Evolutionary conservation across 768 basidiomycete species (phyloP).

Genomic region (Boletus subcaerulescens): DNA sequence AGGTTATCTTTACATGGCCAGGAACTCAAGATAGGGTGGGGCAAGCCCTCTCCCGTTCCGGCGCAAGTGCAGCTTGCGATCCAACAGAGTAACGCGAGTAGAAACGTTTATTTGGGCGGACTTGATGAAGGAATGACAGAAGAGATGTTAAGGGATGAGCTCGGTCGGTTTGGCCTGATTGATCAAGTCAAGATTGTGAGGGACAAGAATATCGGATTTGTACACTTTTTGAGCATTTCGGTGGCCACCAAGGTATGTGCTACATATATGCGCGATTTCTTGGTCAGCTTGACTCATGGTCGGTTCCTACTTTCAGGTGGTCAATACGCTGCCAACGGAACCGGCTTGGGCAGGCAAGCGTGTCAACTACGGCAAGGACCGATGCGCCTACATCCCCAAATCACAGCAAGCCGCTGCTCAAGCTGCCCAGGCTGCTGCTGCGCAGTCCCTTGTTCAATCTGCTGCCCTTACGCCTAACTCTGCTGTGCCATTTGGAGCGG

Average conservation of each 20-base stretch:
- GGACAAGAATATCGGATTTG: constrained; percentile 99
- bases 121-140: constrained; percentile 89
- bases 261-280: background rate
- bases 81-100: constrained; percentile 85
- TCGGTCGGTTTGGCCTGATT: constrained; percentile 90
- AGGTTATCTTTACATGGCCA: constrained; percentile 91
- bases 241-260: constrained; percentile 85
- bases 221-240: constrained; percentile 95
- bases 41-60: constrained; percentile 88
- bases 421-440: constrained; percentile 83
- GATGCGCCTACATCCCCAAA: constrained; percentile 96
- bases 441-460: constrained; percentile 61
- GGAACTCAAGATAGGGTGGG: constrained; percentile 99
- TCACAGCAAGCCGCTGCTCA: constrained; percentile 88
- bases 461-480: constrained; percentile 36
- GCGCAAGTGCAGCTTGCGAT: constrained; percentile 85
- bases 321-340: constrained; percentile 88
- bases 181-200: constrained; percentile 99
- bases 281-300: constrained; percentile 1
- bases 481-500: constrained; percentile 31
- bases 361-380: constrained; percentile 98
- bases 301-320: constrained; percentile 58
- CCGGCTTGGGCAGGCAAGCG: constrained; percentile 93
- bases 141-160: constrained; percentile 86
- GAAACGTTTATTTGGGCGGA: constrained; percentile 96